Evolutionary conservation across 164 flowering plant species (phyloP), one percentile per base, ranked within the genome.

Genomic region (Tinospora cordifolia): DNA sequence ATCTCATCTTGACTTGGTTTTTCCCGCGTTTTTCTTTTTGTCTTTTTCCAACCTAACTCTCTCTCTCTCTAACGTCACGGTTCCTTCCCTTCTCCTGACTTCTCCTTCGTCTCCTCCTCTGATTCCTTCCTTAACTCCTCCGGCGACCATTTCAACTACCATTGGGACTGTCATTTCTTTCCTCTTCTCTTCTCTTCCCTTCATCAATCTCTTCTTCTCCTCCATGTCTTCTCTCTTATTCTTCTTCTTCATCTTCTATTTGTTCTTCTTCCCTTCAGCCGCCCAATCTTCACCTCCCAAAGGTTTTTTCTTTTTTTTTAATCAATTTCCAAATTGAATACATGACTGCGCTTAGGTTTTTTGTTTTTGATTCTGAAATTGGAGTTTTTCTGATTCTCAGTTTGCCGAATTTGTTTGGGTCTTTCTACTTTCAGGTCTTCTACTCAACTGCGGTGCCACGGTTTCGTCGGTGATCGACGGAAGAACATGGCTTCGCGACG

Each of bases 401-500:
- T 70, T 15, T 60, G 59, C 17, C 5, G 8, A 3, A 59, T 19
- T 74, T 57, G n/a, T 65, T 51, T 27, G 24, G 30, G 46, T 64
- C 8, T 59, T 9, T 71, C 2, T 68, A 21, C 9, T 76, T 66
- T 72, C 78, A 87, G 96, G 87, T 21, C 54, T 66, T 12, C 67
- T 84, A 14, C 87, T 94, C 49, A 79, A 91, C 66, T 94, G 97
- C 71, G 97, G 98, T n/a, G 84, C 93, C 14, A 60, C 77, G 2
- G 73, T 17, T 3, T 12, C 64, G 0, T 69, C 87, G 0, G 59
- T 49, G 6, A 69, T 77, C 72, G 75, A 84, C 71, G 90, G 87
- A 40, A 82, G 76, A 6, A 27, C 44, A 65, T 94, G 96, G 96
- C 67, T 78, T 0, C 83, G 96, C 0, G 98, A 94, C 75, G 8